A percentile compares a stretch with the other conserved stretches of the same genome.
phyloP scores from a whole-genome alignment of 176 grass and related monocot genomes.

The Rhipidocladum racemiflorum region DNA sequence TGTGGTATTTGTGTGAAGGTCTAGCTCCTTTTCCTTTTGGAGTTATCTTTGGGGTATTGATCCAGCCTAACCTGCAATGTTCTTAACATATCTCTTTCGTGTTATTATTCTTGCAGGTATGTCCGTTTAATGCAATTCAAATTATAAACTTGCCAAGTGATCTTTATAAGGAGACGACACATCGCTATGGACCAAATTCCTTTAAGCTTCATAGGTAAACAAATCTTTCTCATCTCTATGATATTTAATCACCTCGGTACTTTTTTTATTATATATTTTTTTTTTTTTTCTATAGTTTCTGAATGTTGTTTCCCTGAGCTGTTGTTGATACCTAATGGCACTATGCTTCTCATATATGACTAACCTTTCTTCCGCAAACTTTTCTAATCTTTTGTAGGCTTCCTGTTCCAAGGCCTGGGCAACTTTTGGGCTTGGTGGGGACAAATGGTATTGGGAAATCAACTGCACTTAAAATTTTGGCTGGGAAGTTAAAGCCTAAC shows the following conservation, averaged over 20 bases:
- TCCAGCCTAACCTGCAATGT: background rate
- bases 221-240: background rate
- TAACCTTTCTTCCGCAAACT: background rate
- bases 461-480: constrained; percentile 71
- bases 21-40: background rate
- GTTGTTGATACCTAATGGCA: background rate
- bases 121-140: constrained; percentile 83
- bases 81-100: background rate
- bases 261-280: constrained; percentile 10
- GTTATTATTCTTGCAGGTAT: constrained; percentile 52
- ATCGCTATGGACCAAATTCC: constrained; percentile 84
- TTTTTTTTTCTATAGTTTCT: background rate
- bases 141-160: constrained; percentile 81
- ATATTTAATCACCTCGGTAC: background rate
- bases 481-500: constrained; percentile 76
- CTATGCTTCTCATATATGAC: background rate
- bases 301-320: background rate
- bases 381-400: constrained; percentile 40
- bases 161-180: constrained; percentile 77
- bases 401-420: constrained; percentile 79
- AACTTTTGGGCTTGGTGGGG: constrained; percentile 73
- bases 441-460: constrained; percentile 90
- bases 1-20: constrained; percentile 96
- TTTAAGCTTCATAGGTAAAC: constrained; percentile 79
- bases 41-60: background rate